phyloP scores from a whole-genome alignment of 805 yeast species.

The Candida sithepensis region DNA sequence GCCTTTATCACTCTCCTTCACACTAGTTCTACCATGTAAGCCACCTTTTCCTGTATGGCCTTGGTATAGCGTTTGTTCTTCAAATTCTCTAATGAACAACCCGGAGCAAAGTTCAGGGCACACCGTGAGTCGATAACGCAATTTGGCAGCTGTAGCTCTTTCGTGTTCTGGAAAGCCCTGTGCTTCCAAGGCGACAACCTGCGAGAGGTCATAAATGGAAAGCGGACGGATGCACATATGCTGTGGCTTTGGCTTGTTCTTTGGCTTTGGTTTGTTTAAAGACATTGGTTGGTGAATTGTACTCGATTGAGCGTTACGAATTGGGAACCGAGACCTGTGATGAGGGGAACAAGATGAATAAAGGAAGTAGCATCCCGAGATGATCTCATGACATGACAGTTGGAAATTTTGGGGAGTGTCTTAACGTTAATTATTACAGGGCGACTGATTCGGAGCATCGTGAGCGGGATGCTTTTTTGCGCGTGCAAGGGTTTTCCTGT shows the following conservation, averaged over 20 bases:
- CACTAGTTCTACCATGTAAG: constrained; percentile 18
- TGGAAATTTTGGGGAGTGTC: no score
- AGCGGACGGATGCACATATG: constrained; percentile 74
- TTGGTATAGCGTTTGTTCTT: constrained; percentile 8
- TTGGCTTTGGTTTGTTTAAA: constrained; percentile 24
- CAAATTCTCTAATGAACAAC: constrained; percentile 71
- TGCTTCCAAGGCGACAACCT: constrained; percentile 58
- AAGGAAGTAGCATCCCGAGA: no score
- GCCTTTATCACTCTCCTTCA: background rate
- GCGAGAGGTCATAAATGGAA: constrained; percentile 66
- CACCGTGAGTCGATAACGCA: constrained; percentile 63
- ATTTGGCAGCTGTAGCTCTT: constrained; percentile 61
- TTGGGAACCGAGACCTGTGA: no score
- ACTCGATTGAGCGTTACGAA: background rate
- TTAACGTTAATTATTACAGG: no score
- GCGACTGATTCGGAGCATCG: no score
- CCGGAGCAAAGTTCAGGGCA: constrained; percentile 95
- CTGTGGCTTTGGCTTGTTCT: constrained; percentile 40
- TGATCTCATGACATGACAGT: no score
- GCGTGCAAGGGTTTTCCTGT: no score
- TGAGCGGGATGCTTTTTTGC: no score
- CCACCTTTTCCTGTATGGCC: constrained; percentile 9
- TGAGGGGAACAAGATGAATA: no score
- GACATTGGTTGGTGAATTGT: constrained; percentile 2
- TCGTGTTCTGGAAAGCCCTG: constrained; percentile 69